A percentile compares a stretch with the other conserved stretches of the same genome.
These are phyloP conservation scores for Bruguiera gymnorhiza DNA, from an alignment of 345 rosid genomes.

Conservation along the genomic window DNA sequence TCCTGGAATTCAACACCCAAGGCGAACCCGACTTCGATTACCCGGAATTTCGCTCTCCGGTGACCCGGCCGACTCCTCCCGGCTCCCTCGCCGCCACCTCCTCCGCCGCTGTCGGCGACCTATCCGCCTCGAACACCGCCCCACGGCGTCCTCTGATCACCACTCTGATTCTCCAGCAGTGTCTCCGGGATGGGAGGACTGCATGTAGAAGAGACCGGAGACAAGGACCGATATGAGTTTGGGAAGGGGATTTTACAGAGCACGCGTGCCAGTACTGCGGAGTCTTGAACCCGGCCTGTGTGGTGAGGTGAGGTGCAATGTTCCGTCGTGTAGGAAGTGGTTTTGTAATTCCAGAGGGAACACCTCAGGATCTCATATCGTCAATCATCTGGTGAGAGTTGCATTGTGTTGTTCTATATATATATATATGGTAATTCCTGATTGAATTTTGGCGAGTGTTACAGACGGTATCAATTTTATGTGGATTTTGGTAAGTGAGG, in stretches of 20 bases:
- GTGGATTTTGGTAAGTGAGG: too few relatives aligned
- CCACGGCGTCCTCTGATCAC: slow-evolving; percentile 31
- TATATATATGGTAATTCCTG: too few relatives aligned
- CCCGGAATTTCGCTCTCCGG: slow-evolving; percentile 77
- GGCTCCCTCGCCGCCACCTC: slow-evolving; percentile 59
- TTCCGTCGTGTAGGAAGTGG: slow-evolving; percentile 98
- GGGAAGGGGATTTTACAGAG: slow-evolving; percentile 82
- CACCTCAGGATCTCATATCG: slow-evolving; percentile 98
- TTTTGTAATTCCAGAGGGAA: slow-evolving; percentile 98
- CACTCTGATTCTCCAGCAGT: slow-evolving; percentile 29
- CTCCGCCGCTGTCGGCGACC: slow-evolving; percentile 25
- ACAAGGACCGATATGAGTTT: slow-evolving; percentile 65
- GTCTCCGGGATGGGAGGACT: slow-evolving; percentile 75
- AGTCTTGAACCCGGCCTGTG: slow-evolving; percentile 95
- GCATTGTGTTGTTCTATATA: not conserved
- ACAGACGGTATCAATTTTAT: too few relatives aligned
- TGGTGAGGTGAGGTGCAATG: slow-evolving; percentile 90
- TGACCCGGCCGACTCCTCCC: slow-evolving; percentile 89
- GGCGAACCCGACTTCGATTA: slow-evolving; percentile 97
- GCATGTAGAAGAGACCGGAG: slow-evolving; percentile 93
- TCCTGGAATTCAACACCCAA: slow-evolving; percentile 92
- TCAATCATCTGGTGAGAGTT: slow-evolving; percentile 84
- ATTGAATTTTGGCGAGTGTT: too few relatives aligned
- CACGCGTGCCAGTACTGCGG: slow-evolving; percentile 97
- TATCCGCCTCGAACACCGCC: slow-evolving; percentile 40